Evolutionary conservation across 164 flowering plant genomes (phyloP).

Genomic region (Umbellularia californica): DNA sequence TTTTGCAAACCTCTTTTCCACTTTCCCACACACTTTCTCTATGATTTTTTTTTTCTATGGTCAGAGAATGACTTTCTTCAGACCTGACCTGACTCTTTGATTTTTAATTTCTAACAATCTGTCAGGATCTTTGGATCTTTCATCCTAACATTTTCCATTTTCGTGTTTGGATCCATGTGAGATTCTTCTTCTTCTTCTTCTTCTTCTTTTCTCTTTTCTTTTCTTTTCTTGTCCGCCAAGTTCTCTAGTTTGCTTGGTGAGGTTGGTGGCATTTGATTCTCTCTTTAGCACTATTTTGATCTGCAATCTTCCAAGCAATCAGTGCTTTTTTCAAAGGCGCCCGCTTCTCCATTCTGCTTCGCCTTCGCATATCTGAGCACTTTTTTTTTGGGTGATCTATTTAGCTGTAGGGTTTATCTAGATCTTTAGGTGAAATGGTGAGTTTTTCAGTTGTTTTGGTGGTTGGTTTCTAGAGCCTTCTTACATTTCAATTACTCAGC

Average conservation of each 20-base stretch:
- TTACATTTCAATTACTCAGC: too few relatives aligned
- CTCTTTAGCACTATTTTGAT: slow-evolving; percentile 3
- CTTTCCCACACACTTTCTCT: too few relatives aligned
- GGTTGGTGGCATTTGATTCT: slow-evolving; percentile 14
- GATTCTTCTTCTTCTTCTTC: background rate
- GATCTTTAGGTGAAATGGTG: slow-evolving; percentile 1
- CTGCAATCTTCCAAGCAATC: background rate
- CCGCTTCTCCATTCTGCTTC: background rate
- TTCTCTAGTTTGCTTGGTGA: slow-evolving; percentile 10
- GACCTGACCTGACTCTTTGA: background rate
- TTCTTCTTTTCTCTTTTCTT: slow-evolving; percentile 4
- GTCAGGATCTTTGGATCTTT: slow-evolving; percentile 5
- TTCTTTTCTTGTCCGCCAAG: slow-evolving; percentile 1
- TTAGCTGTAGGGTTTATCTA: background rate
- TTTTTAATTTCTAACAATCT: slow-evolving; percentile 1
- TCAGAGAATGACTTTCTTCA: background rate
- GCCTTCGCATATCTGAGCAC: slow-evolving; percentile 3
- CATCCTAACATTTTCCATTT: background rate
- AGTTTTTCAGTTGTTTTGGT: background rate
- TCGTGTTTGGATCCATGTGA: background rate
- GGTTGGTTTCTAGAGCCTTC: background rate
- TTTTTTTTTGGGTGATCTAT: background rate
- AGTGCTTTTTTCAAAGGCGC: too few relatives aligned
- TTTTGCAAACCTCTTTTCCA: too few relatives aligned
- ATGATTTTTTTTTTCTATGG: too few relatives aligned